Conservation (phyloP, 2,329 filamentous ascomycete species). For the Epichloe brachyelytri region DNA sequence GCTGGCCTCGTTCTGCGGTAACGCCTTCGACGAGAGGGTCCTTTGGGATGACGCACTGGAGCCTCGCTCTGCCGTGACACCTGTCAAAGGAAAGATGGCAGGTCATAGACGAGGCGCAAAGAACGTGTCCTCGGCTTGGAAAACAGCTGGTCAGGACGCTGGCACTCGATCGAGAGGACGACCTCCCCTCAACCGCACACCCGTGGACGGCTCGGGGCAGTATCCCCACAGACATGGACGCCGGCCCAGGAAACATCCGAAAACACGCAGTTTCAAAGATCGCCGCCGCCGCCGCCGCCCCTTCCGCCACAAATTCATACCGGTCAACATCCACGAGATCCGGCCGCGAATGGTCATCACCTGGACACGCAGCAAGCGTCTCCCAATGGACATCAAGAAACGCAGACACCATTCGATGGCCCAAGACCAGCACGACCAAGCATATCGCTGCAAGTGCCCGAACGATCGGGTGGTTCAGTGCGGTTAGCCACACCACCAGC, state of each 20-base stretch:
- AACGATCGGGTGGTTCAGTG: conserved; percentile 46
- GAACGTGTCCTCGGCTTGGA: conserved; percentile 86
- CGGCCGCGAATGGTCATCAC: neutral
- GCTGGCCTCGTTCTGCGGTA: conserved; percentile 68
- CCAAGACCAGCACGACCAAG: conserved; percentile 21
- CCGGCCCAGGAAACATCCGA: conserved; percentile 34
- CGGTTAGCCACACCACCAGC: conserved; percentile 47
- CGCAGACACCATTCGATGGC: conserved; percentile 7
- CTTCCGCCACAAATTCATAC: neutral
- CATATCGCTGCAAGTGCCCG: conserved; percentile 29
- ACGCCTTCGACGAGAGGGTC: conserved; percentile 45
- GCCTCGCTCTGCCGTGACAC: conserved; percentile 62
- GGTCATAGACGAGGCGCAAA: conserved; percentile 57
- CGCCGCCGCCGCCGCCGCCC: neutral
- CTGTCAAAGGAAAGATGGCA: conserved; percentile 39
- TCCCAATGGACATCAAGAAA: conserved; percentile 3
- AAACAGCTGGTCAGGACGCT: conserved; percentile 46
- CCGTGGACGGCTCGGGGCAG: conserved; percentile 51
- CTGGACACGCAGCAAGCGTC: neutral
- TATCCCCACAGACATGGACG: conserved; percentile 46
- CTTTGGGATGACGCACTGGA: conserved; percentile 45
- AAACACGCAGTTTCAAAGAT: conserved; percentile 17
- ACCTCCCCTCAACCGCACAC: conserved; percentile 54
- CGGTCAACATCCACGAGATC: neutral
- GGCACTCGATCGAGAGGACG: conserved; percentile 65